Conservation (phyloP, 495 filamentous ascomycete genomes). For the Penicillium taxi region DNA sequence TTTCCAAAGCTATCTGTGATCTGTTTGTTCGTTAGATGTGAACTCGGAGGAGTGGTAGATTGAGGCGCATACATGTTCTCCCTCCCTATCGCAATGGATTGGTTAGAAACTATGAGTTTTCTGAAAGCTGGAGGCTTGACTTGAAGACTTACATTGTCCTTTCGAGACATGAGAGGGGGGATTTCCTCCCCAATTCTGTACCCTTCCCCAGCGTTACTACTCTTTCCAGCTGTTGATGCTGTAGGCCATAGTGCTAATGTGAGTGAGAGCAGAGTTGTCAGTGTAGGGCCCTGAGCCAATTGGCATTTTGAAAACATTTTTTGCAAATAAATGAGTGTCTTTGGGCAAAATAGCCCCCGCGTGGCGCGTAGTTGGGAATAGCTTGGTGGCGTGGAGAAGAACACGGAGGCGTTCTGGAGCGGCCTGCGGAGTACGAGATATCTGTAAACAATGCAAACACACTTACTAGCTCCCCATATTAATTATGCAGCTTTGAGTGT, state of each 20-base stretch:
- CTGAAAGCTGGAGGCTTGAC: not conserved
- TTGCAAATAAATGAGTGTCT: not conserved
- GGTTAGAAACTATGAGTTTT: slow-evolving; percentile 14
- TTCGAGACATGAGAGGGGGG: slow-evolving; percentile 60
- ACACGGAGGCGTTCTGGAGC: slow-evolving; percentile 7
- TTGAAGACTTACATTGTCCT: slow-evolving; percentile 49
- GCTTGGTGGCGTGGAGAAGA: slow-evolving; percentile 11
- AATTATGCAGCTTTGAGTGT: too few species aligned
- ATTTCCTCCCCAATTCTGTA: slow-evolving; percentile 45
- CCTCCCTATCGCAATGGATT: slow-evolving; percentile 20
- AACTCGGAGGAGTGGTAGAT: slow-evolving; percentile 1
- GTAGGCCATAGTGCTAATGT: slow-evolving; percentile 17
- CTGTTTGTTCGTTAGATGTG: slow-evolving; percentile 36
- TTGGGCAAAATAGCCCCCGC: slow-evolving; percentile 5
- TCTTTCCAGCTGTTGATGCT: slow-evolving; percentile 23
- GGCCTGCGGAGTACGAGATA: not conserved
- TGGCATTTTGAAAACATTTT: slow-evolving; percentile 8
- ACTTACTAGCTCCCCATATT: slow-evolving; percentile 3
- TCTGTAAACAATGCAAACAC: too few species aligned
- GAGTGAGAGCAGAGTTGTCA: slow-evolving; percentile 11
- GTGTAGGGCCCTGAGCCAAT: slow-evolving; percentile 7
- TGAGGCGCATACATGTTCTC: slow-evolving; percentile 51
- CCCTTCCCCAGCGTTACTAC: slow-evolving; percentile 36
- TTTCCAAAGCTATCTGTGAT: slow-evolving; percentile 71
- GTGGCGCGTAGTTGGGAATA: slow-evolving; percentile 8